A percentile compares a stretch with the other conserved stretches of the same genome.
Evolutionary conservation across 495 filamentous ascomycete genomes (phyloP).

Genomic region (Aspergillus kassunensis): DNA sequence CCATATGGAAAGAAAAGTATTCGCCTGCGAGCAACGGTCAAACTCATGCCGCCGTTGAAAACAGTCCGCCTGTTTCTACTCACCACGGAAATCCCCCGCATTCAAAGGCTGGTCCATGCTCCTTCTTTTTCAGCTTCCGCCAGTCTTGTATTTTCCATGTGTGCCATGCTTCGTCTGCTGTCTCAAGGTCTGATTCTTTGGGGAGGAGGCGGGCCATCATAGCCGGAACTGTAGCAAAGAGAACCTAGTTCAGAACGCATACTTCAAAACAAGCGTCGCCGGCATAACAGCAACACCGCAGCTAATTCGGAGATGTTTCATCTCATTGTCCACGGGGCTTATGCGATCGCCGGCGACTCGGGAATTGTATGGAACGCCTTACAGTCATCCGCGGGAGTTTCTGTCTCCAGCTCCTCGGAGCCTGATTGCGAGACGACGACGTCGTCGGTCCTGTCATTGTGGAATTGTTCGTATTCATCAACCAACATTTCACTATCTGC

Average conservation of each 20-base stretch:
- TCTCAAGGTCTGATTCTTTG: conserved; percentile 71
- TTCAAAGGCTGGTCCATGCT: conserved; percentile 83
- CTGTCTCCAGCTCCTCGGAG: conserved; percentile 48
- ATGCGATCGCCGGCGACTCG: neutral
- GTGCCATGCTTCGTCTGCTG: conserved; percentile 59
- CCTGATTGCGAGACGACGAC: conserved; percentile 76
- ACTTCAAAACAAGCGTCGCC: neutral
- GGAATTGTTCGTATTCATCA: conserved; percentile 66
- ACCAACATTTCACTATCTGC: conserved; percentile 62
- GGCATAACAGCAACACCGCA: neutral
- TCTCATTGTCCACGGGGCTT: neutral
- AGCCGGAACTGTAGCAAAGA: conserved; percentile 58
- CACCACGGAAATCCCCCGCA: conserved; percentile 88
- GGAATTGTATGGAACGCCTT: conserved; percentile 29
- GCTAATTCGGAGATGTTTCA: neutral
- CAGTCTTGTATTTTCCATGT: conserved; percentile 88
- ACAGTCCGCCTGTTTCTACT: conserved; percentile 20
- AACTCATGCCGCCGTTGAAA: conserved; percentile 1
- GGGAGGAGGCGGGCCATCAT: conserved; percentile 77
- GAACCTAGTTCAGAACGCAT: conserved; percentile 18
- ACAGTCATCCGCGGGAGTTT: conserved; percentile 70
- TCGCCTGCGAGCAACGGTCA: conserved; percentile 53
- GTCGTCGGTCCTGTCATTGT: conserved; percentile 77
- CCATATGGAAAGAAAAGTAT: conserved; percentile 93
- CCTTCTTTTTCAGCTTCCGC: conserved; percentile 65